These are phyloP conservation scores for Eleusine indica DNA, from an alignment of 176 grass and related monocot genomes.

Conservation along the genomic window DNA sequence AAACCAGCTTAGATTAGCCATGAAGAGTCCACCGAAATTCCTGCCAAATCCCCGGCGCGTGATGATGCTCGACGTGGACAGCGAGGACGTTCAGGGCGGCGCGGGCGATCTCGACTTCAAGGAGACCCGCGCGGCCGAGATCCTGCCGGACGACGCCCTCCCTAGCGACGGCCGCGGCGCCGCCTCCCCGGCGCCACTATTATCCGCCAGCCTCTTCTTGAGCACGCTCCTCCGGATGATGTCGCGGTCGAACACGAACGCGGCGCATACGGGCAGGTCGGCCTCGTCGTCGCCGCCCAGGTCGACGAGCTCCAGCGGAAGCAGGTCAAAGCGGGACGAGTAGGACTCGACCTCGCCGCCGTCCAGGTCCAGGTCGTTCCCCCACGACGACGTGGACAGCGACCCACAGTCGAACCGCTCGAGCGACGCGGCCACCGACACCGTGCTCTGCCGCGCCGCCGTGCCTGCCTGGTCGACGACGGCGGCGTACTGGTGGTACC, in stretches of 20 bases:
- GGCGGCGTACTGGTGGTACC: background rate
- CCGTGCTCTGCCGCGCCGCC: conserved; percentile 37
- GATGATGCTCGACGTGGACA: conserved; percentile 26
- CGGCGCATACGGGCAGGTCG: conserved; percentile 57
- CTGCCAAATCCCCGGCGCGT: conserved; percentile 4
- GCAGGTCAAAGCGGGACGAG: conserved; percentile 60
- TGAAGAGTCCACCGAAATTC: background rate
- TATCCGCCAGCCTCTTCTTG: conserved; percentile 42
- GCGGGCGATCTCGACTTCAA: conserved; percentile 39
- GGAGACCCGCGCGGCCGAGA: conserved; percentile 36
- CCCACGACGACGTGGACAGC: conserved; percentile 41
- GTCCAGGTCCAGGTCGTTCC: conserved; percentile 16
- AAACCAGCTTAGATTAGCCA: too few species aligned
- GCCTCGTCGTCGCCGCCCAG: conserved; percentile 45
- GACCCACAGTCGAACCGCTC: conserved; percentile 64
- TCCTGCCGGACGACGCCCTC: conserved; percentile 31
- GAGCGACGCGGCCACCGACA: conserved; percentile 62
- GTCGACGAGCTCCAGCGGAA: conserved; percentile 73
- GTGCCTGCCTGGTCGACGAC: background rate
- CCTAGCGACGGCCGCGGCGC: conserved; percentile 39
- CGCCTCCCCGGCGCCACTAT: conserved; percentile 29
- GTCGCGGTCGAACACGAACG: conserved; percentile 79
- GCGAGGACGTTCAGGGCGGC: conserved; percentile 29
- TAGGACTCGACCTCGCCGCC: background rate
- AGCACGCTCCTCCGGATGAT: conserved; percentile 48